These are phyloP conservation scores for Diplodia seriata DNA, from an alignment of 2,329 filamentous ascomycete genomes.

Conservation along the genomic window DNA sequence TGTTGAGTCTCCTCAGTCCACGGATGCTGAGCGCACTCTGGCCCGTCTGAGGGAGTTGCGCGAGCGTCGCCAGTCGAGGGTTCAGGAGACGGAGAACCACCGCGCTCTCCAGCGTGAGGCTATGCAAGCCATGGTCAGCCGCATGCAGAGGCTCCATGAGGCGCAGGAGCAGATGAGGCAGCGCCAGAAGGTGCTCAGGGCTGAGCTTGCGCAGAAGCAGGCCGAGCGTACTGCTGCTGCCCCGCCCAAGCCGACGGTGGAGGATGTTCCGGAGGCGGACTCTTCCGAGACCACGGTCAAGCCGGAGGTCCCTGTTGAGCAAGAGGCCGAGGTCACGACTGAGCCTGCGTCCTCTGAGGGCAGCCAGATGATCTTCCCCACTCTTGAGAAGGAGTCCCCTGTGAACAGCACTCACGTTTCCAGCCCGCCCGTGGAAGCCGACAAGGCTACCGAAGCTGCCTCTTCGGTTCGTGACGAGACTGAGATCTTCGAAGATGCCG, in stretches of 20 bases:
- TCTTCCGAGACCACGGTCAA: slow-evolving; percentile 11
- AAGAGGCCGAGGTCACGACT: slow-evolving; percentile 22
- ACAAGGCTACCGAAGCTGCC: slow-evolving; percentile 43
- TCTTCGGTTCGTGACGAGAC: slow-evolving; percentile 58
- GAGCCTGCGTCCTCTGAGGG: slow-evolving; percentile 38
- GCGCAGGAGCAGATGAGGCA: slow-evolving; percentile 33
- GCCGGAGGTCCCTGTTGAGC: slow-evolving; percentile 6
- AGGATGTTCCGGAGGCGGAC: slow-evolving; percentile 30
- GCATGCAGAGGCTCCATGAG: slow-evolving; percentile 42
- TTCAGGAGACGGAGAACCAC: slow-evolving; percentile 33
- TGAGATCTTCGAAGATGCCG: slow-evolving; percentile 64
- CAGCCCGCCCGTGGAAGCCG: slow-evolving; percentile 36
- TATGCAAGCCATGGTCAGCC: slow-evolving; percentile 38
- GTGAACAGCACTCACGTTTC: slow-evolving; percentile 72
- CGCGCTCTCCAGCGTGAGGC: slow-evolving; percentile 37
- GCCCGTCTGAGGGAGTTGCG: slow-evolving; percentile 28
- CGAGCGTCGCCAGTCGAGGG: slow-evolving; percentile 28
- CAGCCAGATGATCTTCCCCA: slow-evolving; percentile 95
- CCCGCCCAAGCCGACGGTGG: slow-evolving; percentile 30
- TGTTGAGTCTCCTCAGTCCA: slow-evolving; percentile 29
- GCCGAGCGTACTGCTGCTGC: slow-evolving; percentile 12
- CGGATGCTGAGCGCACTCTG: slow-evolving; percentile 29
- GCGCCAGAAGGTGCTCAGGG: slow-evolving; percentile 19
- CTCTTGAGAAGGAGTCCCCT: slow-evolving; percentile 92
- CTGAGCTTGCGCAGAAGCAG: slow-evolving; percentile 25